Conservation (phyloP, 2,329 filamentous ascomycete genomes). For the Biscogniauxia marginata region DNA sequence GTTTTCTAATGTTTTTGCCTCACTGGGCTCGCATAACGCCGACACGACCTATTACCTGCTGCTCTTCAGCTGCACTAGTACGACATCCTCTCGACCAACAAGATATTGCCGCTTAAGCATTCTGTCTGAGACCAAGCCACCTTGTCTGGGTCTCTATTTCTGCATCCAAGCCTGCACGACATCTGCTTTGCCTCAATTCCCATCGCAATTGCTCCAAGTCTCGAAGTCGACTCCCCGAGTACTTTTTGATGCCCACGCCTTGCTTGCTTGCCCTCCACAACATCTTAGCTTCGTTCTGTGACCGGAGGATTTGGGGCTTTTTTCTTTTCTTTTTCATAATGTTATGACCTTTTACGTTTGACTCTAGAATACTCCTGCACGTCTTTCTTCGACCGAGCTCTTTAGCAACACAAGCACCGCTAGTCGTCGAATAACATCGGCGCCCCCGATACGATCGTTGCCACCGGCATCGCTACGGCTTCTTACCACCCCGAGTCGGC, state of each 20-base stretch:
- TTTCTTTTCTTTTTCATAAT: constrained; percentile 12
- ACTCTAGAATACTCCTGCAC: constrained; percentile 23
- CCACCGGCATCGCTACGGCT: constrained; percentile 22
- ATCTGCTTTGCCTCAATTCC: background rate
- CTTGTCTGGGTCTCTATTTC: background rate
- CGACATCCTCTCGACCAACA: background rate
- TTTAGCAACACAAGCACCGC: constrained; percentile 10
- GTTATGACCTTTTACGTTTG: constrained; percentile 19
- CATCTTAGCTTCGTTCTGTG: background rate
- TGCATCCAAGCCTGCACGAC: background rate
- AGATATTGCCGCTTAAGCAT: background rate
- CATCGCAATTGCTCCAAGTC: background rate
- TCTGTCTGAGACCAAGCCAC: background rate
- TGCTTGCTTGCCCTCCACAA: background rate
- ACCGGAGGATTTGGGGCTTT: background rate
- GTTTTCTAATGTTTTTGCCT: background rate
- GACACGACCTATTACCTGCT: background rate
- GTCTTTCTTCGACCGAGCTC: constrained; percentile 9
- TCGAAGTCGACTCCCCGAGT: too few relatives aligned
- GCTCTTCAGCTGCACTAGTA: background rate
- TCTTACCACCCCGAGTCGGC: background rate
- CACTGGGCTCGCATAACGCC: background rate
- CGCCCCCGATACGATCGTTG: constrained; percentile 21
- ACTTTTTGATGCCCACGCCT: too few relatives aligned
- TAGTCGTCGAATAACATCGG: constrained; percentile 16